Evolutionary conservation across 148 eudicot genomes (phyloP), one percentile per base, ranked within the genome.

Genomic region (Talinum fruticosum): DNA sequence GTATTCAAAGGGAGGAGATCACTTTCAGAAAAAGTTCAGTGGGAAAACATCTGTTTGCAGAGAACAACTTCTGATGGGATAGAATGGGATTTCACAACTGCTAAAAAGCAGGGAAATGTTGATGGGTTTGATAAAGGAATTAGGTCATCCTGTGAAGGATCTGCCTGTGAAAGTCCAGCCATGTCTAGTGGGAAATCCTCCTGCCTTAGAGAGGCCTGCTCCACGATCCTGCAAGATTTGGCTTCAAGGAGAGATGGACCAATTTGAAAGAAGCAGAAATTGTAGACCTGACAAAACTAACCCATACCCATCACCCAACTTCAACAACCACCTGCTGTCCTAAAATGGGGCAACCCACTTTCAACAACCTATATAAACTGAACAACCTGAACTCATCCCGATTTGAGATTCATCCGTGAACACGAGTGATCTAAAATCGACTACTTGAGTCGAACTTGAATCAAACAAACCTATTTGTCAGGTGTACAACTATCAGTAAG

Each of bases 1-100:
- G 86, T 85, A 70, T 84, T 69, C 65, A 87, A 86, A 49, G 92
- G 91, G 75, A 84, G 94, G 79, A 89, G 78, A 57, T 88, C 92
- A 37, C 82, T 77, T 37, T 87, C 89, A 7, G 93, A 92, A 75
- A 90, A 84, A 68, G 81, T 77, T 66, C 87, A 86, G 76, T 84
- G 89, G 84, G 91, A 79, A 78, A 86, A 74, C 68, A 86, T 87
- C 19, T 90, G 84, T 51, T 57, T 86, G 35, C 90, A 90, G 75
- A 89, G 80, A 81, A 83, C 84, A 38, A 80, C 84, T 26, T 85
- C 91, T 69, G 93, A 89, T 76, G 87, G 89, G 29, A 85, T 83
- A 28, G 91, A 87, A 75, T 89, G 93, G 94, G 94, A 92, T 62
- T 87, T 89, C 47, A 79, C 80, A 1, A 41, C 13, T 32, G 76